Base-by-base conservation (phyloP, 257 asterid genomes). In the Scutellaria minor region DNA sequence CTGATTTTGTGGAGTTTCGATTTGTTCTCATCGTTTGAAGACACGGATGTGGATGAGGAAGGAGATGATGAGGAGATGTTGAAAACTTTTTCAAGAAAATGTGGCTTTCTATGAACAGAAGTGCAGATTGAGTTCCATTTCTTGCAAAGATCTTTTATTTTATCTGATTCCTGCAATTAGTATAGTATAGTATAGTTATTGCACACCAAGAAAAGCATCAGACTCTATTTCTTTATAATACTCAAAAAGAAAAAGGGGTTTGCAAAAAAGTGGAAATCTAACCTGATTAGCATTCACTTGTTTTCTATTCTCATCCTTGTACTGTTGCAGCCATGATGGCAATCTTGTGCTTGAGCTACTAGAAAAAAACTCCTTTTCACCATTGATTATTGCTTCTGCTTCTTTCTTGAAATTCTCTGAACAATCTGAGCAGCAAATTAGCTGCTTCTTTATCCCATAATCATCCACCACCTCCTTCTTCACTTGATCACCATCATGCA, bases 121-220 rank as follows among this genome's bases (percentile, higher is more conserved):
- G 71, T 81, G 88, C 98, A 91, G 71, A 91, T 85, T 45, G 96
- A 86, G 87, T 89, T 94, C 98, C 98, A 94, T 83, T 91, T 94
- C 75, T 75, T 83, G 87, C 96, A 84, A 11, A 94, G 89, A 76
- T 88, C 83, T 51, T 78, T 85, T 5, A 89, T 68, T 62, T 82
- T 80, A 5, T 85, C 87, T 61, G 71, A 81, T 79, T 87, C 96
- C 96, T 93, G 88, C 14, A 12, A 31, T 31, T 1, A 11, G 3
- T 1, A 62, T 11, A 62, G 3, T 1, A 62, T 11, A 62, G 61
- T 10, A 62, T 11, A 62, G 61, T 10, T 58, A 57, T 70, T 12
- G 0, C 44, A 51, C 9, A 2, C n/a, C 42, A 54, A 61, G 50
- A 64, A 82, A 48, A 56, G 56, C 20, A 66, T 63, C 55, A 78